phyloP scores from a whole-genome alignment of 2,329 filamentous ascomycete genomes.

The Emericellopsis cladophorae region DNA sequence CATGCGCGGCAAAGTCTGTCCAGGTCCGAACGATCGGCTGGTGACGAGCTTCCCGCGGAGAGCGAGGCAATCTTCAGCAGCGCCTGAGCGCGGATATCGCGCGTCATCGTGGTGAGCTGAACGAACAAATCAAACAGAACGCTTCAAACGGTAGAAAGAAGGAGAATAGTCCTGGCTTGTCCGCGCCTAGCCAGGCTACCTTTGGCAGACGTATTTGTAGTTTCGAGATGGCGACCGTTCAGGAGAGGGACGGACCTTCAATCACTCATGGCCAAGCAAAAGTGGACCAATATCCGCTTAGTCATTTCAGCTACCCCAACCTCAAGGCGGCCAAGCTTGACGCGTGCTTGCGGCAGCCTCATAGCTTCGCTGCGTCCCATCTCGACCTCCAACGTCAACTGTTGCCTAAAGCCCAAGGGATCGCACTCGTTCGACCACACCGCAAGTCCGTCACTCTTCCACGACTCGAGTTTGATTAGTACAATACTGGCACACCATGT shows the following conservation, averaged over 20 bases:
- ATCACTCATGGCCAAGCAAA: too few species aligned
- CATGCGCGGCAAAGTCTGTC: constrained; percentile 49
- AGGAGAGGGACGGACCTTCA: constrained; percentile 11
- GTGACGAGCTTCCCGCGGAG: constrained; percentile 40
- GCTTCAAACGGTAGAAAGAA: background rate
- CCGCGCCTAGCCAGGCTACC: background rate
- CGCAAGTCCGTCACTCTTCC: background rate
- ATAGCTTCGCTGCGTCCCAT: constrained; percentile 9
- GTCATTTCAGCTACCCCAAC: constrained; percentile 26
- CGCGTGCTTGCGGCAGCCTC: constrained; percentile 15
- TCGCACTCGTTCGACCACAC: background rate
- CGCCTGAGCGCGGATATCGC: constrained; percentile 47
- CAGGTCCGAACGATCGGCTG: constrained; percentile 50
- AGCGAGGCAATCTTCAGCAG: constrained; percentile 53
- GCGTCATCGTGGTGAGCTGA: constrained; percentile 24
- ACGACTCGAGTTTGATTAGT: background rate
- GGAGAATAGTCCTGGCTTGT: background rate
- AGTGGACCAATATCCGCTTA: constrained; percentile 14
- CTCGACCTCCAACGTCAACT: constrained; percentile 4
- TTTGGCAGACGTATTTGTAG: background rate
- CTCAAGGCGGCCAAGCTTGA: constrained; percentile 40
- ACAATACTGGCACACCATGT: constrained; percentile 25
- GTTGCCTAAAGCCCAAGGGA: constrained; percentile 4
- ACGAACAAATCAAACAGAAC: background rate
- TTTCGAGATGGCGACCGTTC: constrained; percentile 9